Evolutionary conservation across 2,329 filamentous ascomycete genomes (phyloP).

Genomic region (Diplodia sapinea): DNA sequence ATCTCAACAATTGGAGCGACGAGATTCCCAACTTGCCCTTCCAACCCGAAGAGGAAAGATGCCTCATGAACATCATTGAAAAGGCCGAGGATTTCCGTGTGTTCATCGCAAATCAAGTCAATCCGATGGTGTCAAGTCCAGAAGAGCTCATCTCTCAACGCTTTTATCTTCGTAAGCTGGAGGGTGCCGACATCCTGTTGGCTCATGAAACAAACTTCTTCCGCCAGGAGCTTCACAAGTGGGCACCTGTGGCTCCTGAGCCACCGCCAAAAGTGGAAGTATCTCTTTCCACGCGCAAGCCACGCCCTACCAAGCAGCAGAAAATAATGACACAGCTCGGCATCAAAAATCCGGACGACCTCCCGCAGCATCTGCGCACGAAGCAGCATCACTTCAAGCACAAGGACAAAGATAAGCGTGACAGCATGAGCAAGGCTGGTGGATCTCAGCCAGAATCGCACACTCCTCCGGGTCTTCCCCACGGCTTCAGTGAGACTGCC

Average conservation of each 20-base stretch:
- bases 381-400: slow-evolving; percentile 58
- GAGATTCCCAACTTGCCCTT: slow-evolving; percentile 84
- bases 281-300: slow-evolving; percentile 92
- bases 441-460: slow-evolving; percentile 42
- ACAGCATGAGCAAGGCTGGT: slow-evolving; percentile 39
- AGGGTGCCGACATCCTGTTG: slow-evolving; percentile 92
- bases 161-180: slow-evolving; percentile 96
- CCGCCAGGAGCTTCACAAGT: slow-evolving; percentile 92
- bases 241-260: slow-evolving; percentile 85
- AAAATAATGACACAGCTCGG: slow-evolving; percentile 90
- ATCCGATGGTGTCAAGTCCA: slow-evolving; percentile 77
- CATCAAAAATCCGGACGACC: slow-evolving; percentile 86
- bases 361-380: slow-evolving; percentile 80
- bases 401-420: slow-evolving; percentile 29
- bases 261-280: slow-evolving; percentile 84
- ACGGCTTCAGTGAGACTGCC: slow-evolving; percentile 31
- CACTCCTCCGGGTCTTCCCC: slow-evolving; percentile 47
- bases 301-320: slow-evolving; percentile 93
- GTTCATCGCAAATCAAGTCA: slow-evolving; percentile 80
- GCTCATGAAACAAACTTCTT: slow-evolving; percentile 97
- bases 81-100: slow-evolving; percentile 84
- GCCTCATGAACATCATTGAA: slow-evolving; percentile 83
- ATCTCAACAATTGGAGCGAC: slow-evolving; percentile 81
- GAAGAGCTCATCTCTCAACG: slow-evolving; percentile 89
- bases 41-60: slow-evolving; percentile 92